Evolutionary conservation across 768 basidiomycete genomes (phyloP).

Genomic region (Boletus sp.): DNA sequence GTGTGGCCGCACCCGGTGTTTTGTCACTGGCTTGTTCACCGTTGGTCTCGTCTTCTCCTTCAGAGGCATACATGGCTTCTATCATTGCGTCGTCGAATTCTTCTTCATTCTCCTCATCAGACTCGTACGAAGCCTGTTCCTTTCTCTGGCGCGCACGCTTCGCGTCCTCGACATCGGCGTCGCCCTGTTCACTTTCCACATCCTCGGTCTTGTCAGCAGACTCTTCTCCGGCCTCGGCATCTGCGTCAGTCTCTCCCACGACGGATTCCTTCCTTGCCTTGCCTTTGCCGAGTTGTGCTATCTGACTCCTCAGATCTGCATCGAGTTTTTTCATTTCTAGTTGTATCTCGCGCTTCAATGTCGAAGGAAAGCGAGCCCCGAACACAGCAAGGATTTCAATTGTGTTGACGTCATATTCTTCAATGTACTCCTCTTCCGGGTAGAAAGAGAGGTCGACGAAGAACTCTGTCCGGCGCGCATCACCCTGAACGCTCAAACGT

Average conservation of each 20-base stretch:
- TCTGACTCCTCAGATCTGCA: slow-evolving; percentile 74
- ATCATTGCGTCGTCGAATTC: slow-evolving; percentile 53
- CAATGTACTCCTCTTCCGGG: slow-evolving; percentile 76
- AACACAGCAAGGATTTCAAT: slow-evolving; percentile 73
- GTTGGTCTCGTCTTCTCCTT: slow-evolving; percentile 39
- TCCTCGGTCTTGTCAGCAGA: slow-evolving; percentile 48
- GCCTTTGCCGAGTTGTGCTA: slow-evolving; percentile 82
- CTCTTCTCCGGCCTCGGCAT: slow-evolving; percentile 53
- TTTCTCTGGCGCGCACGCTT: slow-evolving; percentile 71
- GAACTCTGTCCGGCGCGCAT: slow-evolving; percentile 75
- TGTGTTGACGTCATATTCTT: slow-evolving; percentile 77
- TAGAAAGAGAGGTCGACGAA: slow-evolving; percentile 82
- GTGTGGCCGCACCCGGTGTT: slow-evolving; percentile 22
- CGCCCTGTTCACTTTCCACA: slow-evolving; percentile 73
- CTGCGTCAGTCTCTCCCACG: slow-evolving; percentile 45
- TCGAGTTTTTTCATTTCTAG: slow-evolving; percentile 84
- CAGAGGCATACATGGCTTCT: slow-evolving; percentile 61
- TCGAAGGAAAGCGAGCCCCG: slow-evolving; percentile 69
- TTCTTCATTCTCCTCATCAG: slow-evolving; percentile 46
- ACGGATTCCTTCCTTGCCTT: slow-evolving; percentile 46
- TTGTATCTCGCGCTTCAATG: slow-evolving; percentile 82
- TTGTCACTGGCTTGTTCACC: slow-evolving; percentile 25
- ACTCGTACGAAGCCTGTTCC: slow-evolving; percentile 74
- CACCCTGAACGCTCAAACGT: slow-evolving; percentile 60
- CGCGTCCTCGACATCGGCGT: slow-evolving; percentile 78